A percentile compares a stretch with the other conserved stretches of the same genome.
phyloP scores from a whole-genome alignment of 306 rosid genomes.

The Dalbergia oliveri region DNA sequence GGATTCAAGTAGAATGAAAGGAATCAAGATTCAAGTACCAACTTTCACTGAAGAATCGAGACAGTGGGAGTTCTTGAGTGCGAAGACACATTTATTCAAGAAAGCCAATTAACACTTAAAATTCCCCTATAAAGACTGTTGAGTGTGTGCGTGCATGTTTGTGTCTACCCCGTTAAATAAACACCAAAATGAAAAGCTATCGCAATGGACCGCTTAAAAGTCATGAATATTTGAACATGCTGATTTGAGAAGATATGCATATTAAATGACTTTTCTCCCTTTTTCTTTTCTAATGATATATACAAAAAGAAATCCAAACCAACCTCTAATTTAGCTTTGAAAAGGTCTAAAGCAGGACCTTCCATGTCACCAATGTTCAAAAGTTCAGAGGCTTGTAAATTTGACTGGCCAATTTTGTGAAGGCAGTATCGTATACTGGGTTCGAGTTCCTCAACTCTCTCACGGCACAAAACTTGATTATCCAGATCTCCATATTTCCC shows the following conservation, averaged over 20 bases:
- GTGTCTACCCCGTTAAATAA: conserved; percentile 18
- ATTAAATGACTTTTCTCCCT: conserved; percentile 3
- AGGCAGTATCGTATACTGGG: conserved; percentile 95
- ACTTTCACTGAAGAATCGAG: conserved; percentile 5
- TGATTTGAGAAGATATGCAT: conserved; percentile 36
- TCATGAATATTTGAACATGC: conserved; percentile 18
- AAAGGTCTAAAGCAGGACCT: conserved; percentile 99
- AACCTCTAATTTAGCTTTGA: conserved; percentile 94
- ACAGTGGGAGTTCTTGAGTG: conserved; percentile 30
- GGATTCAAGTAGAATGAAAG: conserved; percentile 13
- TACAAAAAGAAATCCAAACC: conserved; percentile 44
- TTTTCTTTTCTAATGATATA: background rate
- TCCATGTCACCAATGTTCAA: conserved; percentile 93
- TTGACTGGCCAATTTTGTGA: conserved; percentile 92
- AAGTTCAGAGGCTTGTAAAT: conserved; percentile 94
- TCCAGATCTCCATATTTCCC: conserved; percentile 97
- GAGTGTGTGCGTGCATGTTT: background rate
- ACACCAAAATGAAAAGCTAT: conserved; percentile 34
- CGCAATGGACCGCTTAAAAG: conserved; percentile 17
- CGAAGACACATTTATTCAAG: conserved; percentile 9
- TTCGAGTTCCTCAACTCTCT: conserved; percentile 97
- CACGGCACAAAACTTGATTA: conserved; percentile 93
- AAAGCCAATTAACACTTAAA: conserved; percentile 6
- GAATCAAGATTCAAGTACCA: conserved; percentile 15
- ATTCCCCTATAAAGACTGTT: background rate